A percentile compares a stretch with the other conserved stretches of the same genome.
Conservation (phyloP, 306 rosid genomes). For the Fagus sylvatica region DNA sequence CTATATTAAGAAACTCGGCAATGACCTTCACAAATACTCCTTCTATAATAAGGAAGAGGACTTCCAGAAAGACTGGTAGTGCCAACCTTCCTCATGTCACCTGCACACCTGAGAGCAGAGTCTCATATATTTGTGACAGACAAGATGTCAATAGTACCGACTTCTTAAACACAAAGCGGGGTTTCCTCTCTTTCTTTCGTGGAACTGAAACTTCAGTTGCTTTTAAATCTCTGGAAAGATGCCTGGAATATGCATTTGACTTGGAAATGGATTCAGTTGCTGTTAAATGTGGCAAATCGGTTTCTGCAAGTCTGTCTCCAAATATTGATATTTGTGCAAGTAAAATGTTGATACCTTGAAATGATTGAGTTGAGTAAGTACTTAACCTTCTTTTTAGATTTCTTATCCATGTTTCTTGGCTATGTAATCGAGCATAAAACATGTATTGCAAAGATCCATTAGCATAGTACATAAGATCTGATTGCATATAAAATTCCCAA, state of each 20-base stretch:
- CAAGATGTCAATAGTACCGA: constrained; percentile 1
- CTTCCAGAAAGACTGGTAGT: constrained; percentile 18
- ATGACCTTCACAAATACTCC: constrained; percentile 52
- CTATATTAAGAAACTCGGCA: constrained; percentile 45
- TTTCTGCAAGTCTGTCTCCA: constrained; percentile 6
- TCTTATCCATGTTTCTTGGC: not conserved
- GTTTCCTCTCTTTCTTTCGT: constrained; percentile 17
- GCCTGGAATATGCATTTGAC: constrained; percentile 34
- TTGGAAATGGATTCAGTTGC: constrained; percentile 5
- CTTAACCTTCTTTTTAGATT: not conserved
- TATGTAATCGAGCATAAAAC: not conserved
- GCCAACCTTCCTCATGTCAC: constrained; percentile 11
- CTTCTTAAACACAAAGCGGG: constrained; percentile 13
- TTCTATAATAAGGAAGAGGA: constrained; percentile 59
- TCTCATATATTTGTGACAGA: not conserved
- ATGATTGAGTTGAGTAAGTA: not conserved
- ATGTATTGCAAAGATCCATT: not conserved
- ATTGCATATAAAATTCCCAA: not conserved
- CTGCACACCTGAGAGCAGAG: not conserved
- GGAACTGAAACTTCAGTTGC: constrained; percentile 10
- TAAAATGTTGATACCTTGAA: not conserved
- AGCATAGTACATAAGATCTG: not conserved
- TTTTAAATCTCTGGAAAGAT: constrained; percentile 31
- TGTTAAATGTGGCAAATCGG: constrained; percentile 1
- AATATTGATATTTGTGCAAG: not conserved